These are phyloP conservation scores for Tephrocybe sp. DNA, from an alignment of 768 basidiomycete species.

Conservation along the genomic window DNA sequence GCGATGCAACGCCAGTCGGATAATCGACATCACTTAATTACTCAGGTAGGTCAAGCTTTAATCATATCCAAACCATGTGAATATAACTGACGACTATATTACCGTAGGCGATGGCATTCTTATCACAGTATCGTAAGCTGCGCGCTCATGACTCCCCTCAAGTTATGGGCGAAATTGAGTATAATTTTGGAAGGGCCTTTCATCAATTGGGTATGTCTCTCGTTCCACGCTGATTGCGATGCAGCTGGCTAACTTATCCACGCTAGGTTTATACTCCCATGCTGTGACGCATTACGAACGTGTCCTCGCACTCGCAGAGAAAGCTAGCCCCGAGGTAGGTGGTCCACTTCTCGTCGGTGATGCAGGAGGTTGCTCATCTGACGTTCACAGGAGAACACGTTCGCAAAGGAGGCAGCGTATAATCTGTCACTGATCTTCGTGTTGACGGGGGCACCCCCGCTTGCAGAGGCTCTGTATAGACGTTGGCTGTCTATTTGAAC, in stretches of 20 bases:
- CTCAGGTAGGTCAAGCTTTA: slow-evolving; percentile 46
- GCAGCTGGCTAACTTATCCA: background rate
- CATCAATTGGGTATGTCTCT: slow-evolving; percentile 78
- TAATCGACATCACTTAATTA: slow-evolving; percentile 87
- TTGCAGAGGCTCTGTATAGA: slow-evolving; percentile 70
- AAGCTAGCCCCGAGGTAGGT: slow-evolving; percentile 27
- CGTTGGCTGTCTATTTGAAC: slow-evolving; percentile 82
- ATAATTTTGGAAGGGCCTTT: slow-evolving; percentile 89
- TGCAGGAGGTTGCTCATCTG: too few relatives aligned
- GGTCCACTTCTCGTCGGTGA: slow-evolving; percentile 8
- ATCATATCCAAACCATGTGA: background rate
- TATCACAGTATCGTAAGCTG: slow-evolving; percentile 76
- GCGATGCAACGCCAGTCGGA: slow-evolving; percentile 94
- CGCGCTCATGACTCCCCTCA: slow-evolving; percentile 43
- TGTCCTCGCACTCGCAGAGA: slow-evolving; percentile 65
- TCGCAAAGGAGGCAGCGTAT: slow-evolving; percentile 81
- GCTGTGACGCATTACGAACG: slow-evolving; percentile 85
- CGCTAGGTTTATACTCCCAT: slow-evolving; percentile 74
- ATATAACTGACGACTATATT: background rate
- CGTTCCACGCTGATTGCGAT: background rate
- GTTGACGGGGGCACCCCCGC: slow-evolving; percentile 68
- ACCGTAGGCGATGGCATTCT: slow-evolving; percentile 78
- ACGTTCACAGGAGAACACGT: slow-evolving; percentile 45
- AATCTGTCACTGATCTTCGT: slow-evolving; percentile 85
- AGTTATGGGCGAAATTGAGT: slow-evolving; percentile 78